phyloP scores from a whole-genome alignment of 169 alveolate species.

The Condylostoma magnum region DNA sequence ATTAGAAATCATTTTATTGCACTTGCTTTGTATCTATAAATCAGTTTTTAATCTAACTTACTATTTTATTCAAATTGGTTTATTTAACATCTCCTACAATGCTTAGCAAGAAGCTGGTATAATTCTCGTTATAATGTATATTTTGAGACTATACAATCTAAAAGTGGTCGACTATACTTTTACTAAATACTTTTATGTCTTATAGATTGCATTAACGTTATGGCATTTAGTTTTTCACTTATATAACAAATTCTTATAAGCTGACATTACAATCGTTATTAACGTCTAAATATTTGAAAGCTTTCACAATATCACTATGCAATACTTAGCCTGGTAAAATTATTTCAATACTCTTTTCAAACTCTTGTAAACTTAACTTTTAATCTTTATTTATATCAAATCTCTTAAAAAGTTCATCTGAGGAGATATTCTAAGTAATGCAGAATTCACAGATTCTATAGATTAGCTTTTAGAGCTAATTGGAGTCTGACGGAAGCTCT shows the following conservation, averaged over 20 bases:
- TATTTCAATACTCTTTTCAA: constrained; percentile 17
- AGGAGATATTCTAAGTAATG: constrained; percentile 1
- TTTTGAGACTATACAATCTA: too few relatives aligned
- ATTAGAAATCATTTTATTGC: neutral
- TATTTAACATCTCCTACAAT: too few relatives aligned
- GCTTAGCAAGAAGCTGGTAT: too few relatives aligned
- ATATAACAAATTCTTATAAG: neutral
- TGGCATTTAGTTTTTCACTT: constrained; percentile 3
- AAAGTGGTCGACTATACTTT: too few relatives aligned
- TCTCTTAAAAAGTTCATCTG: constrained; percentile 17
- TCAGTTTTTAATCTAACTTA: neutral
- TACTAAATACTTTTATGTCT: too few relatives aligned
- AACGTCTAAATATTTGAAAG: neutral
- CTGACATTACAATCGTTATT: neutral
- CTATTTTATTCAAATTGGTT: too few relatives aligned
- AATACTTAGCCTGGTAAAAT: neutral
- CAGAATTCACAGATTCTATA: too few relatives aligned
- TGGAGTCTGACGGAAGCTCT: too few relatives aligned
- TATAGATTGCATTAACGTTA: too few relatives aligned
- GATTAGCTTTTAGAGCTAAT: too few relatives aligned
- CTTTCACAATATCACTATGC: neutral
- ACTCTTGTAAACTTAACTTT: neutral
- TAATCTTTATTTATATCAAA: constrained; percentile 21
- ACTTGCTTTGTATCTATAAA: too few relatives aligned
- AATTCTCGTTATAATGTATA: too few relatives aligned